These are phyloP conservation scores for Stephanodiscus minutulus DNA, from an alignment of 108 stramenopile genomes.

Conservation along the genomic window DNA sequence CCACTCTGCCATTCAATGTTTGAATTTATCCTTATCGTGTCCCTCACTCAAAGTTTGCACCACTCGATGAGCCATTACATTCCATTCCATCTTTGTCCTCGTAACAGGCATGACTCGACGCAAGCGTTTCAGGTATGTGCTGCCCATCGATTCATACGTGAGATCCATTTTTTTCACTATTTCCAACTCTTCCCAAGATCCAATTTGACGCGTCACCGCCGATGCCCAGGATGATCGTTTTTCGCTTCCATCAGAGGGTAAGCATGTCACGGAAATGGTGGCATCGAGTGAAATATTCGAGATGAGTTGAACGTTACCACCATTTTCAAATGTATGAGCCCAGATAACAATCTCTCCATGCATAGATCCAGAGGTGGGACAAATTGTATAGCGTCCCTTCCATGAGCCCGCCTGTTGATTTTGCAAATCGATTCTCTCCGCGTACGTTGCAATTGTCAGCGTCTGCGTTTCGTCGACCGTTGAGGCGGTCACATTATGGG, in stretches of 20 bases:
- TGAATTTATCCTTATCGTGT: constrained; percentile 9
- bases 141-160: constrained; percentile 54
- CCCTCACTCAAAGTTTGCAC: constrained; percentile 48
- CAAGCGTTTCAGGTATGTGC: constrained; percentile 58
- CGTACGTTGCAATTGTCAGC: constrained; percentile 43
- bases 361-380: constrained; percentile 12
- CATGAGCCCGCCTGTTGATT: constrained; percentile 59
- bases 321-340: constrained; percentile 59
- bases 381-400: constrained; percentile 51
- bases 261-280: constrained; percentile 34
- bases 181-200: constrained; percentile 48
- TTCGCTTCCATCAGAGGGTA: constrained; percentile 43
- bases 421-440: constrained; percentile 54
- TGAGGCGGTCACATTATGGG: constrained; percentile 22
- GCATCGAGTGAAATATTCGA: constrained; percentile 32
- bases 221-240: constrained; percentile 38
- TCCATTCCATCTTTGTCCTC: constrained; percentile 89
- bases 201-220: constrained; percentile 55
- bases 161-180: constrained; percentile 46
- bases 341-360: constrained; percentile 44
- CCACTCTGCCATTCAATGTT: neutral
- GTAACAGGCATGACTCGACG: constrained; percentile 84
- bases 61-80: constrained; percentile 65
- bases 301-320: constrained; percentile 61
- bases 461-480: constrained; percentile 6